Evolutionary conservation across 805 yeast species (phyloP).

Genomic region (Metschnikowia sp.): DNA sequence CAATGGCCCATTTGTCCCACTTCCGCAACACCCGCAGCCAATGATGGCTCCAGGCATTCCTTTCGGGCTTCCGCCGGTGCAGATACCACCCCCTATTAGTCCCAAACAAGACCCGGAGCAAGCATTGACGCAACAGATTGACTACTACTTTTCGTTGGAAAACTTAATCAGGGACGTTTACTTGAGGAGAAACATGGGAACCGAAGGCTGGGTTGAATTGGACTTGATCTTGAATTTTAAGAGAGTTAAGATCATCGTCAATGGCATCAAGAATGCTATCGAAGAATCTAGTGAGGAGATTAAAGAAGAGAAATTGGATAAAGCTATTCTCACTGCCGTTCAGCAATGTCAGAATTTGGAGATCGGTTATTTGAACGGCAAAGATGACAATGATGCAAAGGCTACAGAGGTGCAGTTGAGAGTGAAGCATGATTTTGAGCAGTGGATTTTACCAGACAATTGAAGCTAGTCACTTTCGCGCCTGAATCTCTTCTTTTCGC

Average conservation of each 20-base stretch:
- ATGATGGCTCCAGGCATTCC: conserved; percentile 18
- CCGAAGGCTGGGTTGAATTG: conserved; percentile 69
- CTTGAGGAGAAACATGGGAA: conserved; percentile 72
- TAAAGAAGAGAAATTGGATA: conserved; percentile 22
- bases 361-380: conserved; percentile 35
- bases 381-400: conserved; percentile 27
- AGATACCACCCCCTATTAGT: conserved; percentile 45
- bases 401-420: conserved; percentile 56
- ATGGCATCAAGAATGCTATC: conserved; percentile 35
- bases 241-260: conserved; percentile 60
- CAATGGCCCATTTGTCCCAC: conserved; percentile 16
- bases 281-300: conserved; percentile 22
- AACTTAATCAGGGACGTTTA: conserved; percentile 82
- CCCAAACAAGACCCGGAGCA: conserved; percentile 45
- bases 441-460: conserved; percentile 62
- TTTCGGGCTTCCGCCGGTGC: conserved; percentile 20
- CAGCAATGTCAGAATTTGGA: conserved; percentile 52
- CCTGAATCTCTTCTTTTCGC: background rate
- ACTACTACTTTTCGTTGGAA: conserved; percentile 86
- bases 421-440: conserved; percentile 52
- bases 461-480: conserved; percentile 1
- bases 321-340: conserved; percentile 50
- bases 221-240: conserved; percentile 63
- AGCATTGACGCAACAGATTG: conserved; percentile 60
- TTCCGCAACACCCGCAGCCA: conserved; percentile 26